Percentiles rank a stretch among this genome's conserved stretches.
These are phyloP conservation scores for Calophaca sinica DNA, from an alignment of 306 rosid species.

Conservation along the genomic window DNA sequence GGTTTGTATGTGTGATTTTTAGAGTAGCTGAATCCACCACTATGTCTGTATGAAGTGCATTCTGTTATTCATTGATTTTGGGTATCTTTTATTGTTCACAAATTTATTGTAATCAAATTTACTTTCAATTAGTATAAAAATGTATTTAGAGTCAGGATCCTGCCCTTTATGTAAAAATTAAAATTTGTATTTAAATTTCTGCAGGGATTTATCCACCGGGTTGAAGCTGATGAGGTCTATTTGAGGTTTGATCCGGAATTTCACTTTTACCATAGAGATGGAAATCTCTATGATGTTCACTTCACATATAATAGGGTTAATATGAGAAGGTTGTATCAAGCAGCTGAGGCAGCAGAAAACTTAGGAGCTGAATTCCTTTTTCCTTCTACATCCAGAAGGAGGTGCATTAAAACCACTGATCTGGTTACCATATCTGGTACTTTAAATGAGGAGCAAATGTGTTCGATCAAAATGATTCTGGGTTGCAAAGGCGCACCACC, in stretches of 20 bases:
- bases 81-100: slow-evolving; percentile 16
- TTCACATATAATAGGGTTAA: slow-evolving; percentile 76
- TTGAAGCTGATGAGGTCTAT: slow-evolving; percentile 83
- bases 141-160: slow-evolving; percentile 14
- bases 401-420: slow-evolving; percentile 57
- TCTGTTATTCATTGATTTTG: slow-evolving; percentile 12
- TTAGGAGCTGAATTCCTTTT: slow-evolving; percentile 65
- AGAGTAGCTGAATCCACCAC: neutral
- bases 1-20: slow-evolving; percentile 7
- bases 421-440: slow-evolving; percentile 64
- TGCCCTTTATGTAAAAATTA: slow-evolving; percentile 2
- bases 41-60: slow-evolving; percentile 20
- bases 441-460: slow-evolving; percentile 71
- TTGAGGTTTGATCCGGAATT: slow-evolving; percentile 66
- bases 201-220: slow-evolving; percentile 81
- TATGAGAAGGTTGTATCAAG: slow-evolving; percentile 86
- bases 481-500: slow-evolving; percentile 92
- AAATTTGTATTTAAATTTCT: slow-evolving; percentile 32
- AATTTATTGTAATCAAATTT: slow-evolving; percentile 1
- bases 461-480: slow-evolving; percentile 71
- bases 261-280: slow-evolving; percentile 62
- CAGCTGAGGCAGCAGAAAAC: slow-evolving; percentile 60
- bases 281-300: slow-evolving; percentile 61
- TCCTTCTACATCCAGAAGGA: slow-evolving; percentile 59
- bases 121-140: slow-evolving; percentile 2